Conservation (phyloP, 805 yeast genomes). For the Myxozyma vanderwaltii region DNA sequence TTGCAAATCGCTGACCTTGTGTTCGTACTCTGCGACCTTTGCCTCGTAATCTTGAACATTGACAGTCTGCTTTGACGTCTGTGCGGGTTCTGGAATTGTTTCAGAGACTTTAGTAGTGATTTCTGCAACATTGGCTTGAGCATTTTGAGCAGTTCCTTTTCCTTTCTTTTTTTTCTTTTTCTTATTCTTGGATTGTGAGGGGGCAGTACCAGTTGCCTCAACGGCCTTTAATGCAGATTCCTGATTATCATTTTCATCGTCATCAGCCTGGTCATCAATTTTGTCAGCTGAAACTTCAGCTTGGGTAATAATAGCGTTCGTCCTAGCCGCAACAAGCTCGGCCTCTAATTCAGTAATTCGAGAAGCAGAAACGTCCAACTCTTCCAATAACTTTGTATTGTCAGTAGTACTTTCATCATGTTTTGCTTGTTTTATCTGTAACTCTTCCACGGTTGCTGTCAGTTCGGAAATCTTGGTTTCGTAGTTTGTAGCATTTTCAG, state of each 20-base stretch:
- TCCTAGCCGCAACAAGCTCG: not conserved
- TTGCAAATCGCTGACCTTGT: conserved; percentile 21
- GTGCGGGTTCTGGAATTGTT: conserved; percentile 8
- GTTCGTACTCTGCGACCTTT: conserved; percentile 29
- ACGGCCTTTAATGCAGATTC: not conserved
- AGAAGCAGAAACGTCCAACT: conserved; percentile 8
- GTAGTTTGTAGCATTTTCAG: not conserved
- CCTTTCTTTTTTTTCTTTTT: conserved; percentile 41
- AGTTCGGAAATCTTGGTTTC: conserved; percentile 12
- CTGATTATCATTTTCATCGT: not conserved
- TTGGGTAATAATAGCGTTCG: not conserved
- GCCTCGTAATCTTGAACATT: conserved; percentile 8
- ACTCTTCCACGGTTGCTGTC: conserved; percentile 32
- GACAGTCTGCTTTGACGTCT: not conserved
- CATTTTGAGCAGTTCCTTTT: conserved; percentile 22
- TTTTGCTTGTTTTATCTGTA: not conserved
- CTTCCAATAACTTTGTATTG: not conserved
- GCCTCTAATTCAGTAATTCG: conserved; percentile 22
- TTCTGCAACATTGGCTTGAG: conserved; percentile 1
- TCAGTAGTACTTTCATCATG: not conserved
- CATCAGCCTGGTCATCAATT: not conserved
- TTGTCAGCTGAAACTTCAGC: not conserved
- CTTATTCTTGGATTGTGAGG: conserved; percentile 34
- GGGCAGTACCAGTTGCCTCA: not conserved
- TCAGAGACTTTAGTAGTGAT: conserved; percentile 15